Percentiles rank a stretch among this genome's conserved stretches.
phyloP scores from a whole-genome alignment of 2,329 filamentous ascomycete genomes.

The Didymella keratinophila region DNA sequence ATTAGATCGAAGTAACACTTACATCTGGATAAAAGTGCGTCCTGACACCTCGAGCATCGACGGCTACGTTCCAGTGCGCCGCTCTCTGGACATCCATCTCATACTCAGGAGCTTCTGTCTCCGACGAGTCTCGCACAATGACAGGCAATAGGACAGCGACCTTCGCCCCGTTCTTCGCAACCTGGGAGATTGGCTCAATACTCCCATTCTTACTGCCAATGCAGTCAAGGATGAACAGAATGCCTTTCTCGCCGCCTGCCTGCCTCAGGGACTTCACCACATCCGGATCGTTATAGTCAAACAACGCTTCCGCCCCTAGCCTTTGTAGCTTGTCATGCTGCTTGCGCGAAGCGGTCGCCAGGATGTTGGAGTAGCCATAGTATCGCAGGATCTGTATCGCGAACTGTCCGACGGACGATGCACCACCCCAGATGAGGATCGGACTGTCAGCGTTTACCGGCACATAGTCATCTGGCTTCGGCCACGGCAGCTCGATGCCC shows the following conservation, averaged over 20 bases:
- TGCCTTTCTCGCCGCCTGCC: slow-evolving; percentile 25
- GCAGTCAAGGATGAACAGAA: slow-evolving; percentile 43
- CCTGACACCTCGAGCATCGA: slow-evolving; percentile 62
- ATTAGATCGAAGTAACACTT: slow-evolving; percentile 25
- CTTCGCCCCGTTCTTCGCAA: slow-evolving; percentile 59
- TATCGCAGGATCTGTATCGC: slow-evolving; percentile 54
- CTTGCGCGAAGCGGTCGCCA: slow-evolving; percentile 49
- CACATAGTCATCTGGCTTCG: slow-evolving; percentile 56
- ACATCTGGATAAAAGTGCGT: slow-evolving; percentile 64
- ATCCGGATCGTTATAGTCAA: slow-evolving; percentile 51
- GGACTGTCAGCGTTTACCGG: slow-evolving; percentile 39
- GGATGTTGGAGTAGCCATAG: slow-evolving; percentile 52
- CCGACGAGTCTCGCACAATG: slow-evolving; percentile 62
- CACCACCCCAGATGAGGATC: slow-evolving; percentile 56
- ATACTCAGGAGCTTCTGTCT: slow-evolving; percentile 60
- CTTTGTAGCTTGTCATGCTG: slow-evolving; percentile 50
- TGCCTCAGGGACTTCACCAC: slow-evolving; percentile 44
- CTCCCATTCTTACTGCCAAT: slow-evolving; percentile 44
- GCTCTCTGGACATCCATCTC: slow-evolving; percentile 60
- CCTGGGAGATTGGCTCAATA: slow-evolving; percentile 53
- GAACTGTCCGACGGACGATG: slow-evolving; percentile 54
- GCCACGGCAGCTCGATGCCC: slow-evolving; percentile 64
- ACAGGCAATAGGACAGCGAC: slow-evolving; percentile 69
- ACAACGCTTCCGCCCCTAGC: slow-evolving; percentile 51
- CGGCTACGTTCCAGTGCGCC: slow-evolving; percentile 62